Percentiles rank a stretch among this genome's conserved stretches.
Evolutionary conservation across 2,329 filamentous ascomycete genomes (phyloP).

Genomic region (Cercospora sojina): DNA sequence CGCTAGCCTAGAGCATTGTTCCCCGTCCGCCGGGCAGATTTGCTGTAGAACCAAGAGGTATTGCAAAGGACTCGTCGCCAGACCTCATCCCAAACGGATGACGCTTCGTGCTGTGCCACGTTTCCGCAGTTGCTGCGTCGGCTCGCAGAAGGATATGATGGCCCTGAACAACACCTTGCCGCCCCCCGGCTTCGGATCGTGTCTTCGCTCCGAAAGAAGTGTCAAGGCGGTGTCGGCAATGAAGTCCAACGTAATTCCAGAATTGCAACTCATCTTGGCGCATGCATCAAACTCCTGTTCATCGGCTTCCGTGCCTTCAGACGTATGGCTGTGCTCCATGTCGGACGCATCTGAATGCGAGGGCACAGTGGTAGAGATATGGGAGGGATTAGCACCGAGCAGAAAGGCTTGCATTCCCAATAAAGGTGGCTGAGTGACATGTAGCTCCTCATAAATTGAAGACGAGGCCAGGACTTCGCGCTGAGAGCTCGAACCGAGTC

Average conservation of each 20-base stretch:
- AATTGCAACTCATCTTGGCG: slow-evolving; percentile 33
- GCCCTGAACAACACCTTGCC: slow-evolving; percentile 29
- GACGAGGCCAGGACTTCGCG: background rate
- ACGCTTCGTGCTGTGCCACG: slow-evolving; percentile 23
- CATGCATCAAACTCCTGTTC: slow-evolving; percentile 7
- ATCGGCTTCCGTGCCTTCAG: background rate
- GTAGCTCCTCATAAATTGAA: slow-evolving; percentile 20
- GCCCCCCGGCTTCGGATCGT: background rate
- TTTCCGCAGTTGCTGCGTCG: slow-evolving; percentile 20
- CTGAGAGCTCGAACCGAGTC: slow-evolving; percentile 2
- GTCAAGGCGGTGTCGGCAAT: slow-evolving; percentile 31
- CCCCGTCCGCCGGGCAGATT: background rate
- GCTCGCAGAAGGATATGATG: slow-evolving; percentile 31
- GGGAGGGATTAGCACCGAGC: background rate
- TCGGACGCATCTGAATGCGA: background rate
- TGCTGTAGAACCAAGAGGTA: background rate
- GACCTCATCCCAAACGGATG: slow-evolving; percentile 20
- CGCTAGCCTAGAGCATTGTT: background rate
- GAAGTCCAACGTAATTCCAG: slow-evolving; percentile 34
- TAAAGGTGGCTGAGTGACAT: slow-evolving; percentile 31
- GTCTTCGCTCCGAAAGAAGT: slow-evolving; percentile 15
- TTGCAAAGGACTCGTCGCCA: background rate
- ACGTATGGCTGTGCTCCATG: background rate
- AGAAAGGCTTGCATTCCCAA: slow-evolving; percentile 32
- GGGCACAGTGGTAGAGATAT: background rate